Evolutionary conservation across 345 rosid species (phyloP).

Genomic region (Crucihimalaya himalaica): DNA sequence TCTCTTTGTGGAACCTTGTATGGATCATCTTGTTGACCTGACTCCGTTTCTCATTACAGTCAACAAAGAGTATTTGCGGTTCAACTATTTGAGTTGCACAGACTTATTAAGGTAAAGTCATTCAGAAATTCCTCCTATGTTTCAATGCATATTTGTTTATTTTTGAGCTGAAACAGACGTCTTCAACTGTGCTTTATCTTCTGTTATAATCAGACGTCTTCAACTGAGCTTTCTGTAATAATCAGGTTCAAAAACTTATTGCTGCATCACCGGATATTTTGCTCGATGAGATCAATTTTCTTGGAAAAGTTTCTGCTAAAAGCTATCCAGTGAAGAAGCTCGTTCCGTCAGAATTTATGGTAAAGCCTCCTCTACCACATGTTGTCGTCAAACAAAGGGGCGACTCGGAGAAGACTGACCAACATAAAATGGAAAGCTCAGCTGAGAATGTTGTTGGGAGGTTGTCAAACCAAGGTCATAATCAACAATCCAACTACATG

Average conservation of each 20-base stretch:
- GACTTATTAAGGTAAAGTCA: conserved; percentile 76
- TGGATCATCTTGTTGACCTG: conserved; percentile 24
- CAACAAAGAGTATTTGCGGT: conserved; percentile 91
- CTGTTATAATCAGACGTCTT: conserved; percentile 44
- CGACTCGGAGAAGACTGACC: conserved; percentile 40
- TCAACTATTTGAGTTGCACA: conserved; percentile 92
- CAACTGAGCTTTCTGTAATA: conserved; percentile 19
- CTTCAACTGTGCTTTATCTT: conserved; percentile 22
- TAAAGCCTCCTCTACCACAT: conserved; percentile 48
- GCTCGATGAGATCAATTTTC: conserved; percentile 53
- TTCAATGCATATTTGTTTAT: neutral
- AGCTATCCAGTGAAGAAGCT: conserved; percentile 49
- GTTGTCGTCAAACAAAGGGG: conserved; percentile 42
- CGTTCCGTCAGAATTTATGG: conserved; percentile 44
- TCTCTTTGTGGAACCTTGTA: conserved; percentile 6
- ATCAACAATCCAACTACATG: conserved; percentile 49
- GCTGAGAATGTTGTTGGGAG: conserved; percentile 36
- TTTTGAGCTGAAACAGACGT: neutral
- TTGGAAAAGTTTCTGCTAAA: conserved; percentile 49
- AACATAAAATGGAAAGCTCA: conserved; percentile 38
- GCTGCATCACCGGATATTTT: conserved; percentile 70
- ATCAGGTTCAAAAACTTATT: conserved; percentile 78
- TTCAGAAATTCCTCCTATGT: neutral
- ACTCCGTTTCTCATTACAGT: conserved; percentile 55
- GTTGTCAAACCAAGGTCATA: conserved; percentile 38